phyloP scores from a whole-genome alignment of 805 yeast genomes.

The Sugiyamaella boreocaroliniensis region DNA sequence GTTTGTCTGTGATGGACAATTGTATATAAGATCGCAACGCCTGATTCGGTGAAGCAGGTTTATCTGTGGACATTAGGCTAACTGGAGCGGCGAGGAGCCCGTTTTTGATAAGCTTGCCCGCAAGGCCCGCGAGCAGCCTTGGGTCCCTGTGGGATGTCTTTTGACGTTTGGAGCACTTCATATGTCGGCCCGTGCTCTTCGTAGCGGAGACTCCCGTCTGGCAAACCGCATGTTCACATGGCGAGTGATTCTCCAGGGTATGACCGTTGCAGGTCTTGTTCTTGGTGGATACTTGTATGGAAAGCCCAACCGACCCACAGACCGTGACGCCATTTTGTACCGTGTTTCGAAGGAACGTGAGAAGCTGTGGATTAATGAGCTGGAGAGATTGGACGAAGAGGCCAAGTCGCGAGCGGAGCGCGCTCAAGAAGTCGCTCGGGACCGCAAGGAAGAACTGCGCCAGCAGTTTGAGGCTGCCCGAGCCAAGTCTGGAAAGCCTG shows the following conservation, averaged over 20 bases:
- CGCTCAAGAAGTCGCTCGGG: conserved; percentile 32
- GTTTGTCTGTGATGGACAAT: not conserved
- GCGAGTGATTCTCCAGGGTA: conserved; percentile 82
- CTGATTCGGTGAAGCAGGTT: no score
- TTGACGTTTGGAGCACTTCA: conserved; percentile 76
- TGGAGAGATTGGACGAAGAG: conserved; percentile 78
- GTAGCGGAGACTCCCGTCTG: conserved; percentile 60
- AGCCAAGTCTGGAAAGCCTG: conserved; percentile 1
- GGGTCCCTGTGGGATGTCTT: conserved; percentile 76
- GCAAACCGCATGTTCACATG: conserved; percentile 86
- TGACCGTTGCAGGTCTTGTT: conserved; percentile 74
- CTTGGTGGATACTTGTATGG: conserved; percentile 73
- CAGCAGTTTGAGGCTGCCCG: conserved; percentile 5
- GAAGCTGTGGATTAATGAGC: conserved; percentile 70
- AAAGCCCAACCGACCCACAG: conserved; percentile 18
- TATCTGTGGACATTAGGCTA: not conserved
- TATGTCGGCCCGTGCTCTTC: conserved; percentile 69
- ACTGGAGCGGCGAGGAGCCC: conserved; percentile 10
- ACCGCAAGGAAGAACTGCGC: conserved; percentile 6
- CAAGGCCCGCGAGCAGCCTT: conserved; percentile 75
- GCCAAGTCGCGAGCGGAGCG: conserved; percentile 63
- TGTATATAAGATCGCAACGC: no score
- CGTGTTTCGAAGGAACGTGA: conserved; percentile 85
- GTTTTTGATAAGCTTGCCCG: conserved; percentile 20
- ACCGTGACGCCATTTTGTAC: conserved; percentile 55